Evolutionary conservation across 225 moss, liverwort and hornwort genomes (phyloP), one percentile per base, ranked within the genome.

Genomic region (Physcomitrellopsis africana): DNA sequence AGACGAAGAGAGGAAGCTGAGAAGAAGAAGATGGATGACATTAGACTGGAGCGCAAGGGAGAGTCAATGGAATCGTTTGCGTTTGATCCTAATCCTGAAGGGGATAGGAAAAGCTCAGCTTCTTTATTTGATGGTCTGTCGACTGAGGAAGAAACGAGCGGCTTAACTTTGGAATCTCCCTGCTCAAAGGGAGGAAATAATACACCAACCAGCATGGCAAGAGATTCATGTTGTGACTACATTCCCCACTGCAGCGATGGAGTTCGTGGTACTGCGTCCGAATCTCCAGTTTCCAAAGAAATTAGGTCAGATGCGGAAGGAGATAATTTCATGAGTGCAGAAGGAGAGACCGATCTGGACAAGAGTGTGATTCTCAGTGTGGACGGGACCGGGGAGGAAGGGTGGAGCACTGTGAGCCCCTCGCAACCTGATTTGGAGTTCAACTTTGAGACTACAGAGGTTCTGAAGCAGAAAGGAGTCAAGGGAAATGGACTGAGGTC

Each of bases 401-500:
- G 93, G 2, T 96, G 95, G 95, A 96, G 93, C 67, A 93, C 93
- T 1, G 88, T 96, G 72, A 96, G 95, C 70, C 93, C 95, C 9
- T 96, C 96, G 16, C 93, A 96, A 78, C 89, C 91, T 73, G 93
- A 93, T 67, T 73, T 91, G 61, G 93, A 95, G 68, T 70, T 91
- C 59, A 93, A 90, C 55, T 80, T 87, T 49, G 93, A 92, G 19
- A 63, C 41, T 63, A 80, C 65, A 23, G 90, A 84, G 20, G 53
- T 85, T 3, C 90, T 72, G 48, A 84, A 84, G 60, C 73, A 60
- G 27, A 84, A 75, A 61, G 70, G 72, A 17, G 24, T 19, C 56
- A 79, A 56, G 73, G 81, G 64, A 57, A 78, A 61, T 56, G 66
- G 45, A 46, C n/a, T 84, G 66, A 70, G 87, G 22, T 80, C 90